phyloP scores from a whole-genome alignment of 2,329 filamentous ascomycete genomes.

The Penicillium sp. region DNA sequence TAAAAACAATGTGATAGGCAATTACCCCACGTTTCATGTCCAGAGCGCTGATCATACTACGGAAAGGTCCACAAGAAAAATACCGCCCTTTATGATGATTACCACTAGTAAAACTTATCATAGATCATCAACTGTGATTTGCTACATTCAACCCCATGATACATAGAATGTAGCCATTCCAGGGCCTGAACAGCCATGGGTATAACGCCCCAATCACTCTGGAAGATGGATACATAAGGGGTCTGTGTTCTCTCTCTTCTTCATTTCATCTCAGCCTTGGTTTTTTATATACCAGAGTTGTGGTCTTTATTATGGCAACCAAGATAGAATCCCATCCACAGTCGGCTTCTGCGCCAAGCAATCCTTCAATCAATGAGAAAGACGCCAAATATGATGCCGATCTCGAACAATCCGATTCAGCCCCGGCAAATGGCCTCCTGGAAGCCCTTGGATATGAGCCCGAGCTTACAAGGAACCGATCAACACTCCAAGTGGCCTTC shows the following conservation, averaged over 20 bases:
- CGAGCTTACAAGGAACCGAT: conserved; percentile 62
- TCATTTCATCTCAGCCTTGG: neutral
- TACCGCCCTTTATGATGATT: neutral
- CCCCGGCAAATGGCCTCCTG: conserved; percentile 15
- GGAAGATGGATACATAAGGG: neutral
- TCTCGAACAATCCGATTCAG: conserved; percentile 7
- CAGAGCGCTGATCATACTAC: neutral
- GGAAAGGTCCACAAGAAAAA: neutral
- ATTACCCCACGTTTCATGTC: neutral
- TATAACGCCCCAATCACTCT: neutral
- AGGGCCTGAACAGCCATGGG: neutral
- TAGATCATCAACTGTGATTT: neutral
- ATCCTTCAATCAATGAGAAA: neutral
- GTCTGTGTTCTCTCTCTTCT: neutral
- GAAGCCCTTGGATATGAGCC: conserved; percentile 57
- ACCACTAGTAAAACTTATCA: neutral
- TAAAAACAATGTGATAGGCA: conserved; percentile 7
- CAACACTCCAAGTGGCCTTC: conserved; percentile 31
- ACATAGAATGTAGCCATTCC: neutral
- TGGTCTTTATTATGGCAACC: neutral
- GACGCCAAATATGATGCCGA: conserved; percentile 2
- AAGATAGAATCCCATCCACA: neutral
- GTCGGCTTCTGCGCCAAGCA: neutral
- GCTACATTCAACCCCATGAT: neutral
- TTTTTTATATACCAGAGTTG: neutral